Base-by-base conservation (phyloP, 1,284 basidiomycete genomes). In the Irpex sp. region DNA sequence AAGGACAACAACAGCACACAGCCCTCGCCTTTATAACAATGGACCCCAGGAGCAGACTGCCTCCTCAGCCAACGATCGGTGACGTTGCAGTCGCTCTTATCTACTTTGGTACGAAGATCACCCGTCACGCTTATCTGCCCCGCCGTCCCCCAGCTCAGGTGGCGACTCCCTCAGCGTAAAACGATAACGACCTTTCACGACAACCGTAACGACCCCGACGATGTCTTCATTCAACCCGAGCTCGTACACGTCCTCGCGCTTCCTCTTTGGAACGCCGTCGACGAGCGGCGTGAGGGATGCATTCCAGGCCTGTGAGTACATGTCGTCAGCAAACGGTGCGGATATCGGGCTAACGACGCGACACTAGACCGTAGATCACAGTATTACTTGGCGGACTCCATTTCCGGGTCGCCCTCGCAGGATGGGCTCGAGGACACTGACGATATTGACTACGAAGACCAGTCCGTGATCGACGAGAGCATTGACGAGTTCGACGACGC, bases 321-420 rank as follows among this genome's bases (percentile, higher is more conserved):
- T 72, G 19, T 76, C 80, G 44, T 73, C 74, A 49, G 76, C 76
- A 9, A 77, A 76, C 75, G 48, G 63, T 76, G 65, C 37, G 26
- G 26, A 59, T 13, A 44, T 9, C 9, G 37, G 54, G 54, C 64
- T 49, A 44, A 59, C 40, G 11, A 17, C 15, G 5, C 5, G 6
- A 4, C 62, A 64, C n/a, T 57, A 90, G 88, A 90, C 72, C 83
- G 83, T 59, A 83, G 87, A 48, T 75, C 85, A 2, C 85, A 88
- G 70, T 86, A 83, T 68, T 81, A 89, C 5, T 78, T 83, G 38
- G 84, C 85, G 34, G 85, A 82, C 59, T 85, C 86, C 11, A 81
- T 87, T 11, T 81, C 77, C n/a, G 73, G 81, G 31, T 79, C 82
- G 5, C 72, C 79, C 11, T 79, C 82, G 5, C 71, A 78, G 15